A percentile compares a stretch with the other conserved stretches of the same genome.
Conservation (phyloP, 306 rosid species). For the cucumber (Cucumis sativus) region DNA sequence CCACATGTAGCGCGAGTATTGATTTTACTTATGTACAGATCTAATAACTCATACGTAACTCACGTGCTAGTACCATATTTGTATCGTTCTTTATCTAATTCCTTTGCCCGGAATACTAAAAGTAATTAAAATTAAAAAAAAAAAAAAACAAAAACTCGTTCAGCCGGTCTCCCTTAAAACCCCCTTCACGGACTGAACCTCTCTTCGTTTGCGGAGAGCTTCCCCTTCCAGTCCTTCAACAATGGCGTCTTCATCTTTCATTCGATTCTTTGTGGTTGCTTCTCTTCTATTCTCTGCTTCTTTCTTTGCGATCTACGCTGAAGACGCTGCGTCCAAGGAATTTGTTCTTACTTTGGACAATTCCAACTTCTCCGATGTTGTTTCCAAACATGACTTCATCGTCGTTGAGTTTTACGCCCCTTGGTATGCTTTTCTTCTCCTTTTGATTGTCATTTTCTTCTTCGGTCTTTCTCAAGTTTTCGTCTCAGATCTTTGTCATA, state of each 20-base stretch:
- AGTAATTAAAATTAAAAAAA: not conserved
- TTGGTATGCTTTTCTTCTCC: constrained; percentile 25
- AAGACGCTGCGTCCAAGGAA: constrained; percentile 40
- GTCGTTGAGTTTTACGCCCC: constrained; percentile 96
- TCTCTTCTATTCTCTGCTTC: constrained; percentile 16
- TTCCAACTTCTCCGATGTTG: constrained; percentile 61
- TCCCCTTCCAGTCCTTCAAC: not conserved
- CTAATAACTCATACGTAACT: not conserved
- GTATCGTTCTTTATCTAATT: not conserved
- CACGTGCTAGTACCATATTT: constrained; percentile 1
- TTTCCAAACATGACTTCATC: constrained; percentile 67
- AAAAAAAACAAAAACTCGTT: not conserved
- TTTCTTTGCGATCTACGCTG: not conserved
- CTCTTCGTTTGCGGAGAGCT: not conserved
- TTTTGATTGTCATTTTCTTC: not conserved
- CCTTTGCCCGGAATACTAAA: not conserved
- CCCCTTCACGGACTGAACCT: not conserved
- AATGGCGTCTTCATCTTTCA: constrained; percentile 45
- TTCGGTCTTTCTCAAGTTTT: not conserved
- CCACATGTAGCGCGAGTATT: not conserved
- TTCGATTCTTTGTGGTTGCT: constrained; percentile 11
- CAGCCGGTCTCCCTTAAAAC: not conserved
- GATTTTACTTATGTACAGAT: not conserved
- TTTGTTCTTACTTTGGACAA: constrained; percentile 71
- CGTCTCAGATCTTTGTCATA: not conserved